Percentiles rank a stretch among this genome's conserved stretches.
Evolutionary conservation across 2,329 filamentous ascomycete genomes (phyloP).

Genomic region (Aspergillus latus): DNA sequence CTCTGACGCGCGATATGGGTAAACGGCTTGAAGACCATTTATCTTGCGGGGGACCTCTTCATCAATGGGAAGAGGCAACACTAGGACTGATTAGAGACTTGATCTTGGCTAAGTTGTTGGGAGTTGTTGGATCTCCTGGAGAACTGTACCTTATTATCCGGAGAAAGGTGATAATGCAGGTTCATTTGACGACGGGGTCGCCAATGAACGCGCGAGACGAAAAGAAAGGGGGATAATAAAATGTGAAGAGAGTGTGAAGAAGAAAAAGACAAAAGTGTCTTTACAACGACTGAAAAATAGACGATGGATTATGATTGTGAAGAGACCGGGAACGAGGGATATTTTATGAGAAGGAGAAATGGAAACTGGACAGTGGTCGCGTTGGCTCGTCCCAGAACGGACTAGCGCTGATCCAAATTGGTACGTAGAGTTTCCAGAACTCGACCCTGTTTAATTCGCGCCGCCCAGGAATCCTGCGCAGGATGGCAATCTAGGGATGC

Average conservation of each 20-base stretch:
- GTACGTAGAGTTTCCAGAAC: constrained; percentile 7
- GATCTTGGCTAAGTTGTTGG: not conserved
- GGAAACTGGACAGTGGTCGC: constrained; percentile 17
- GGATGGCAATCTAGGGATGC: not conserved
- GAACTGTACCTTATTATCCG: constrained; percentile 62
- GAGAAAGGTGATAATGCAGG: constrained; percentile 72
- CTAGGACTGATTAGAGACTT: constrained; percentile 25
- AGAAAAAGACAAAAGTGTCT: constrained; percentile 4
- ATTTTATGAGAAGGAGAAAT: constrained; percentile 19
- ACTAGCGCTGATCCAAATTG: constrained; percentile 20
- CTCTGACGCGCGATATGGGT: constrained; percentile 91
- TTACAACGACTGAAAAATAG: constrained; percentile 2
- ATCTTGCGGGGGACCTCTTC: constrained; percentile 69
- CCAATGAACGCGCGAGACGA: constrained; percentile 76
- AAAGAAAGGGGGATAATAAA: constrained; percentile 4
- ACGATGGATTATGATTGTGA: constrained; percentile 4
- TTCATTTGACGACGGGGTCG: constrained; percentile 96
- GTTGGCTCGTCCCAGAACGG: constrained; percentile 12
- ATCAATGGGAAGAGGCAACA: constrained; percentile 63
- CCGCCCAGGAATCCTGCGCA: not conserved
- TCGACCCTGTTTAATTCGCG: constrained; percentile 12
- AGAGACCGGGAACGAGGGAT: constrained; percentile 16
- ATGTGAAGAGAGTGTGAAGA: not conserved
- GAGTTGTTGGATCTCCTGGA: not conserved
- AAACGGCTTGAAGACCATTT: constrained; percentile 79